Conservation (phyloP, 1,284 basidiomycete genomes). For the Agaricales sp. region DNA sequence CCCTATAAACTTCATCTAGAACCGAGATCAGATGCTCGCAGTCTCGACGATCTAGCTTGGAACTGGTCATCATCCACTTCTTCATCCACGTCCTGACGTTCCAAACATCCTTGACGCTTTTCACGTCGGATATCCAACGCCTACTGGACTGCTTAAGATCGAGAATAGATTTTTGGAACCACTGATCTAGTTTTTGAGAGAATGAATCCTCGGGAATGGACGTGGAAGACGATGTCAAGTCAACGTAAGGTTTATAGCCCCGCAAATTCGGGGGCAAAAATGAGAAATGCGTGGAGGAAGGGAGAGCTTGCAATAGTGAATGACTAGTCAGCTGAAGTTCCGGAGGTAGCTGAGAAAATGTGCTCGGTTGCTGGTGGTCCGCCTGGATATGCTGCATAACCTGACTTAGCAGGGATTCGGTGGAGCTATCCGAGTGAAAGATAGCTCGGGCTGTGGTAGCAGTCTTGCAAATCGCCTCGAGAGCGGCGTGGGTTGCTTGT, state of each 20-base stretch:
- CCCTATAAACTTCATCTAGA: slow-evolving; percentile 40
- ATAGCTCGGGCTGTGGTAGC: slow-evolving; percentile 40
- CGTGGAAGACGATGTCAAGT: slow-evolving; percentile 45
- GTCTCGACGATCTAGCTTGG: slow-evolving; percentile 35
- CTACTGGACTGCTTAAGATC: slow-evolving; percentile 33
- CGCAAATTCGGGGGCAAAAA: slow-evolving; percentile 53
- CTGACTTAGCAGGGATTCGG: slow-evolving; percentile 39
- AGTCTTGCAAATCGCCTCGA: slow-evolving; percentile 49
- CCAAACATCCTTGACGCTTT: slow-evolving; percentile 57
- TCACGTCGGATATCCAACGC: slow-evolving; percentile 48
- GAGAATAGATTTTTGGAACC: slow-evolving; percentile 47
- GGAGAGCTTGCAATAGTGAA: slow-evolving; percentile 47
- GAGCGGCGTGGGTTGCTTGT: slow-evolving; percentile 35
- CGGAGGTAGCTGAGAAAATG: slow-evolving; percentile 26
- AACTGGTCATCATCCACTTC: slow-evolving; percentile 31
- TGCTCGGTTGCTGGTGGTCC: slow-evolving; percentile 20
- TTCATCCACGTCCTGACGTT: slow-evolving; percentile 39
- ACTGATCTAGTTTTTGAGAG: slow-evolving; percentile 38
- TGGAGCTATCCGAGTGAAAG: slow-evolving; percentile 29
- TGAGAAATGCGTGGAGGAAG: slow-evolving; percentile 62
- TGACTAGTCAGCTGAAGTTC: slow-evolving; percentile 57
- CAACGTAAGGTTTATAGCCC: slow-evolving; percentile 67
- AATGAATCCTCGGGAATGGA: slow-evolving; percentile 19
- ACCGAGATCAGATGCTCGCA: slow-evolving; percentile 25
- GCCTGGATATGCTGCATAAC: slow-evolving; percentile 51